Evolutionary conservation across 306 rosid genomes (phyloP).

Genomic region (Glycine soja): DNA sequence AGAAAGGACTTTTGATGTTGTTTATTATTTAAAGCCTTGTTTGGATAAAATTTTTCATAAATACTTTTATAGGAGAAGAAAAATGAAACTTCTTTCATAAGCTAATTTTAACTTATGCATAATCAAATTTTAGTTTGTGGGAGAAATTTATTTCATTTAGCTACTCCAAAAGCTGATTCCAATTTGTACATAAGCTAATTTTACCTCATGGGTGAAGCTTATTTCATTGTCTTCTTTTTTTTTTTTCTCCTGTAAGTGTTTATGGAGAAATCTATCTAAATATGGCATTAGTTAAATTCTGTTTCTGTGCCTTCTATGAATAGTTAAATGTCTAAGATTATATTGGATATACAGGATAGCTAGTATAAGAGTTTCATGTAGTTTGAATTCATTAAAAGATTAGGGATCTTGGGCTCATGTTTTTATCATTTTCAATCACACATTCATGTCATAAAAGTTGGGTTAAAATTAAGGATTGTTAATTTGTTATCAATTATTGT

Average conservation of each 20-base stretch:
- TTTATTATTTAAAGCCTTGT: background rate
- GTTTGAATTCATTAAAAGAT: background rate
- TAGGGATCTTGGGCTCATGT: background rate
- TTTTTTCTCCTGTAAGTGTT: too few species aligned
- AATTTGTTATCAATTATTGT: conserved; percentile 5
- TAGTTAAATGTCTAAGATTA: background rate
- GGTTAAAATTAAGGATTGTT: background rate
- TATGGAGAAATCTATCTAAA: too few species aligned
- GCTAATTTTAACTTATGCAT: too few species aligned
- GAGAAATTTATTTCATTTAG: too few species aligned
- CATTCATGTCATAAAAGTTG: background rate
- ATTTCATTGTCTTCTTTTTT: too few species aligned
- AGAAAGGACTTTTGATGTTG: background rate
- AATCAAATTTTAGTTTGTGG: too few species aligned
- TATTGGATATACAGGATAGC: background rate
- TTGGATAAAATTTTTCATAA: too few species aligned
- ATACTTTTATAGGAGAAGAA: too few species aligned
- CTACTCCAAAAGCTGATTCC: too few species aligned
- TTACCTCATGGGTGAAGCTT: too few species aligned
- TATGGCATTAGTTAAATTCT: background rate
- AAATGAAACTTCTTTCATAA: too few species aligned
- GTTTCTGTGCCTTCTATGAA: background rate
- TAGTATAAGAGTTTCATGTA: background rate
- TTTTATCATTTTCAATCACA: conserved; percentile 7
- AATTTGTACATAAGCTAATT: too few species aligned